Conservation (phyloP, 2,329 filamentous ascomycete genomes). For the Eutypella sp. region DNA sequence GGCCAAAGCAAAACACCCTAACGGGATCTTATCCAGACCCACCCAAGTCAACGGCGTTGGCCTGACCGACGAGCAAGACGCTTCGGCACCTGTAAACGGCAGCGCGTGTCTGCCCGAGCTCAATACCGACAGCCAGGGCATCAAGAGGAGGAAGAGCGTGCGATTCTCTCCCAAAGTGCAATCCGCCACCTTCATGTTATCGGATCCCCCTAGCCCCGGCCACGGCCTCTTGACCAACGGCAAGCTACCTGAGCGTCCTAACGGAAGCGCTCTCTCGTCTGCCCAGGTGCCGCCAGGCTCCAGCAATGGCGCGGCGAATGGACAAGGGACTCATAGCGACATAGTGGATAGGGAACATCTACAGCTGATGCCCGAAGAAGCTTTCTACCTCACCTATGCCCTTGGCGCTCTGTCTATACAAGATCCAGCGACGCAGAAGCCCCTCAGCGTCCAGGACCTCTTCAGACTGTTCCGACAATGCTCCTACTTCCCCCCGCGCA, state of each 20-base stretch:
- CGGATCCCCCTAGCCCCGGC: slow-evolving; percentile 47
- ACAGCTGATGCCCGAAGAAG: slow-evolving; percentile 86
- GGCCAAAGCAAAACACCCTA: background rate
- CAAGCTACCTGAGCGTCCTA: slow-evolving; percentile 9
- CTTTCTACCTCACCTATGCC: slow-evolving; percentile 82
- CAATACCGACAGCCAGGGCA: slow-evolving; percentile 7
- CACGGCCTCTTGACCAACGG: slow-evolving; percentile 21
- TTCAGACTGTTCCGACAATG: slow-evolving; percentile 63
- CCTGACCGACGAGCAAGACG: background rate
- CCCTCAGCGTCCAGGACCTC: slow-evolving; percentile 51
- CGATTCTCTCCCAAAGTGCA: slow-evolving; percentile 65
- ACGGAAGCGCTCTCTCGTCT: slow-evolving; percentile 9
- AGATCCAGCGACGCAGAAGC: slow-evolving; percentile 39
- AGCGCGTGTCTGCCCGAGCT: no score
- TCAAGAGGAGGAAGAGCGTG: slow-evolving; percentile 57
- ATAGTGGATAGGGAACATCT: slow-evolving; percentile 68
- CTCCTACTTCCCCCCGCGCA: slow-evolving; percentile 62
- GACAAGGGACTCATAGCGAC: slow-evolving; percentile 6
- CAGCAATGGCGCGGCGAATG: background rate
- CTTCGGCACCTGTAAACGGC: background rate
- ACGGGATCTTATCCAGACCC: background rate
- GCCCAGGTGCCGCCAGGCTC: no score
- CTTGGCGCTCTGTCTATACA: slow-evolving; percentile 68
- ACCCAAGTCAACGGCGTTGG: background rate
- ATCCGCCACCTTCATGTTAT: slow-evolving; percentile 53